These are phyloP conservation scores for Phytophthora europaea DNA, from an alignment of 352 stramenopile genomes.

Conservation along the genomic window DNA sequence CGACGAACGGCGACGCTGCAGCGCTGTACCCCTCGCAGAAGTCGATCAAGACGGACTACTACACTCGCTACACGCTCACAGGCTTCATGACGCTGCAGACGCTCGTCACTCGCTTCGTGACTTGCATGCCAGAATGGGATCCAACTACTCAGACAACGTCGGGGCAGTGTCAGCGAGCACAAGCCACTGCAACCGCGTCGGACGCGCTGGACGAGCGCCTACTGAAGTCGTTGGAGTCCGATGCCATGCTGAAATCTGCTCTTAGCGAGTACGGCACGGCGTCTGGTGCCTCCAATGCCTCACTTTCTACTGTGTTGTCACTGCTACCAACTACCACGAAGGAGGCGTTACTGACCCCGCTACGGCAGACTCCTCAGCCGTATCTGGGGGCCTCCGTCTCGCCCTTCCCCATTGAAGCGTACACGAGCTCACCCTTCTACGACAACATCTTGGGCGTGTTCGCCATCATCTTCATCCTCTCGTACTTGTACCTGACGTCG, in stretches of 20 bases:
- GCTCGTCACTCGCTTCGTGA: conserved; percentile 62
- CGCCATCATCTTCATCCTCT: conserved; percentile 40
- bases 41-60: conserved; percentile 50
- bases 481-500: conserved; percentile 39
- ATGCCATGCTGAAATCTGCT: conserved; percentile 3
- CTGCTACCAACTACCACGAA: conserved; percentile 6
- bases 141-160: background rate
- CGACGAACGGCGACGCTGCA: conserved; percentile 57
- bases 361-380: conserved; percentile 50
- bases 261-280: background rate
- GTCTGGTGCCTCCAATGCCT: background rate
- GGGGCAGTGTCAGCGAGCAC: background rate
- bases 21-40: conserved; percentile 61
- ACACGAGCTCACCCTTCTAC: conserved; percentile 43
- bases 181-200: background rate
- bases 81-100: conserved; percentile 85
- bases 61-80: conserved; percentile 45
- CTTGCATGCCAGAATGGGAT: conserved; percentile 67
- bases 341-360: conserved; percentile 37
- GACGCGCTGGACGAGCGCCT: conserved; percentile 1
- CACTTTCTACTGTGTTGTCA: background rate
- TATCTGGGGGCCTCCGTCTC: conserved; percentile 37
- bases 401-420: conserved; percentile 44
- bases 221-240: conserved; percentile 1
- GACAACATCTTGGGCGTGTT: conserved; percentile 42